A percentile compares a stretch with the other conserved stretches of the same genome.
Evolutionary conservation across 1,284 basidiomycete genomes (phyloP).

Genomic region (Malassezia arunalokei): DNA sequence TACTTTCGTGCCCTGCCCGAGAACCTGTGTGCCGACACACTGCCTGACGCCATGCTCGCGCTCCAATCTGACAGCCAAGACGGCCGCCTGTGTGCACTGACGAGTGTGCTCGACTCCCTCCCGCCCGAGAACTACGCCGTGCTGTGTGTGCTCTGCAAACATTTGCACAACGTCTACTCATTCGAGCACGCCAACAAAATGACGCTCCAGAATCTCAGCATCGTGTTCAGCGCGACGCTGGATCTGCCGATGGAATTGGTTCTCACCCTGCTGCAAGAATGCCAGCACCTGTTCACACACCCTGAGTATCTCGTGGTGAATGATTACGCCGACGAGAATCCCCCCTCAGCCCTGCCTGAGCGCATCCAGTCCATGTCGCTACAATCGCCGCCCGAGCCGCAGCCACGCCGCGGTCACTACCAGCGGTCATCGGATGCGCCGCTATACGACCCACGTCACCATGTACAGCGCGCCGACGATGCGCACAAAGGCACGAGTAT

Average conservation of each 20-base stretch:
- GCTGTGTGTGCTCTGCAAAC: slow-evolving; percentile 81
- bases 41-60: neutral
- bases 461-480: too few relatives aligned
- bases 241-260: slow-evolving; percentile 18
- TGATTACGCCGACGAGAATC: too few relatives aligned
- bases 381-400: neutral
- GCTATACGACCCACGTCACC: neutral
- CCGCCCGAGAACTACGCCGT: slow-evolving; percentile 88
- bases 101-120: slow-evolving; percentile 68
- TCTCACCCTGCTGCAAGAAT: neutral
- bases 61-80: slow-evolving; percentile 69
- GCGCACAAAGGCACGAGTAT: too few relatives aligned
- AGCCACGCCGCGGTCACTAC: neutral
- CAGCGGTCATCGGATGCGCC: neutral
- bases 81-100: slow-evolving; percentile 75
- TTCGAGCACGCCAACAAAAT: slow-evolving; percentile 88
- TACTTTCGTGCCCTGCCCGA: slow-evolving; percentile 39
- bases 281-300: neutral
- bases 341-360: neutral
- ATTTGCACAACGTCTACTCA: slow-evolving; percentile 85
- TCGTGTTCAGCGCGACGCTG: slow-evolving; percentile 56
- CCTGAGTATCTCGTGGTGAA: too few relatives aligned
- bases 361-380: neutral
- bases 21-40: slow-evolving; percentile 24
- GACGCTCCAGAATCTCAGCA: slow-evolving; percentile 96